These are phyloP conservation scores for Fonsecaea erecta DNA, from an alignment of 2,329 filamentous ascomycete species.

Conservation along the genomic window DNA sequence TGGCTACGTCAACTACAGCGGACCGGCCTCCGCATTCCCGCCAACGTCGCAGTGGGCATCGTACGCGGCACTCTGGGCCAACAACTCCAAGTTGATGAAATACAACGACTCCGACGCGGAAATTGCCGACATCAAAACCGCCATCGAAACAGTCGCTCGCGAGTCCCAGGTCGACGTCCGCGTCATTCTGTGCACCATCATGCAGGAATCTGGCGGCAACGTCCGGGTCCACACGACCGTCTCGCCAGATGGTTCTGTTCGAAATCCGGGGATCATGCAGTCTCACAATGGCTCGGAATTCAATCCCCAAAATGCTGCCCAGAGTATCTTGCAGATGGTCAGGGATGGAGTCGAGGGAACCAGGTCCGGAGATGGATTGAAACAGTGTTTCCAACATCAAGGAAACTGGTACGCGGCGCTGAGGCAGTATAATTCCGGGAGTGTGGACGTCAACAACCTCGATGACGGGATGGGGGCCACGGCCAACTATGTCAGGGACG, in stretches of 20 bases:
- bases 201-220: slow-evolving; percentile 41
- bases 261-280: slow-evolving; percentile 34
- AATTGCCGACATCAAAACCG: slow-evolving; percentile 33
- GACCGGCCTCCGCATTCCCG: slow-evolving; percentile 28
- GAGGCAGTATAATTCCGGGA: slow-evolving; percentile 31
- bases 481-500: slow-evolving; percentile 26
- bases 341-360: slow-evolving; percentile 29
- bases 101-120: slow-evolving; percentile 25
- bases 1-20: slow-evolving; percentile 28
- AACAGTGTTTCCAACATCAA: slow-evolving; percentile 22
- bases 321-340: slow-evolving; percentile 33
- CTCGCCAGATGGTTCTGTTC: slow-evolving; percentile 16
- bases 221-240: slow-evolving; percentile 37
- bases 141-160: slow-evolving; percentile 36
- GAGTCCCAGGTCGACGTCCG: slow-evolving; percentile 39
- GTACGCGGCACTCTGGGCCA: slow-evolving; percentile 25
- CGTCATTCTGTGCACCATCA: slow-evolving; percentile 42
- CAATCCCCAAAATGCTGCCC: slow-evolving; percentile 19
- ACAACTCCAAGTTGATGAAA: slow-evolving; percentile 28
- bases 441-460: slow-evolving; percentile 27
- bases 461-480: slow-evolving; percentile 31
- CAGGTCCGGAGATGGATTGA: slow-evolving; percentile 28
- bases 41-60: slow-evolving; percentile 22
- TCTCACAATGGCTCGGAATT: slow-evolving; percentile 20
- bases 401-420: slow-evolving; percentile 30